A percentile compares a stretch with the other conserved stretches of the same genome.
These are phyloP conservation scores for Penicillium sp. DNA, from an alignment of 2,329 filamentous ascomycete species.

Conservation along the genomic window DNA sequence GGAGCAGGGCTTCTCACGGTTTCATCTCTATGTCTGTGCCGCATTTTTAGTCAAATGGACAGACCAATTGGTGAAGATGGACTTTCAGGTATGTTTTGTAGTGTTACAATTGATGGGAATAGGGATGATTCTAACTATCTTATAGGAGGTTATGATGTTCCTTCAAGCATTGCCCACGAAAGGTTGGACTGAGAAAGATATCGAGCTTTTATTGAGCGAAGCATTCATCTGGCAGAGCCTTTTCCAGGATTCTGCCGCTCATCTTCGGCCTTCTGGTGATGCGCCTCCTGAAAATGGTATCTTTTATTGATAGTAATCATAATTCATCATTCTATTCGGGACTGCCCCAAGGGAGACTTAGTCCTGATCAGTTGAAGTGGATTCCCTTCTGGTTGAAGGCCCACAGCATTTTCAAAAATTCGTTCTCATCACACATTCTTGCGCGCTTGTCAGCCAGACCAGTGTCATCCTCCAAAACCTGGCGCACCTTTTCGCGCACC, in stretches of 20 bases:
- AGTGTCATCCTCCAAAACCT: constrained; percentile 79
- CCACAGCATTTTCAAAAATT: constrained; percentile 78
- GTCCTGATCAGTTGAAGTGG: constrained; percentile 69
- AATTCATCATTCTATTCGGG: constrained; percentile 28
- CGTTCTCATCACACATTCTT: constrained; percentile 86
- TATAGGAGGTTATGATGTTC: constrained; percentile 99
- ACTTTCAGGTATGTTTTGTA: constrained; percentile 63
- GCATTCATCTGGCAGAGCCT: constrained; percentile 98
- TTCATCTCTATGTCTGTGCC: constrained; percentile 97
- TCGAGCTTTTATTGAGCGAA: constrained; percentile 91
- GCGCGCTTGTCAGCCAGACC: constrained; percentile 77
- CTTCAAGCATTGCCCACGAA: constrained; percentile 89
- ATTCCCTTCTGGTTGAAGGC: constrained; percentile 91
- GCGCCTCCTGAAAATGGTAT: constrained; percentile 35
- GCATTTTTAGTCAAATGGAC: constrained; percentile 99
- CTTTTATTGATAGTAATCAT: constrained; percentile 37
- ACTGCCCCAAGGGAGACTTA: constrained; percentile 9
- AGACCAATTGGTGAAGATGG: constrained; percentile 91
- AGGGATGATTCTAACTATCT: constrained; percentile 1
- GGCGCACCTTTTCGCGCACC: constrained; percentile 82
- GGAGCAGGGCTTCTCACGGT: constrained; percentile 97
- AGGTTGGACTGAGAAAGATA: constrained; percentile 96
- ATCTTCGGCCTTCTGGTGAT: constrained; percentile 57
- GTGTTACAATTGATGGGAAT: neutral
- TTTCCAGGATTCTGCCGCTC: constrained; percentile 90